Conservation (phyloP, 495 filamentous ascomycete species). For the Lasiosphaeria hispida region DNA sequence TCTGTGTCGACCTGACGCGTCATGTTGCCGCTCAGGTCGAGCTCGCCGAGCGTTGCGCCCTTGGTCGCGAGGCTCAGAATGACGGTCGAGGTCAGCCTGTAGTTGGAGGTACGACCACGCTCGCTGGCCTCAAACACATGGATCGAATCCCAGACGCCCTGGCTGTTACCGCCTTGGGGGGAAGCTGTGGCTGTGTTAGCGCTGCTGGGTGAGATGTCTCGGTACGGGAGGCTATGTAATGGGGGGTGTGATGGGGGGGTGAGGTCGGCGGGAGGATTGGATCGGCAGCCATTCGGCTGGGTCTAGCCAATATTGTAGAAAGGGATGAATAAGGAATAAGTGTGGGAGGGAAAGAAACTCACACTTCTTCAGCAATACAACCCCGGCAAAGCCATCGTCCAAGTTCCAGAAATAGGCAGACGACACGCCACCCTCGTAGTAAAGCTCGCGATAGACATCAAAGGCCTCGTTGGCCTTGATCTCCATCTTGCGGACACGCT, state of each 20-base stretch:
- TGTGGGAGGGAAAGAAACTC: slow-evolving; percentile 25
- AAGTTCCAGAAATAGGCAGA: slow-evolving; percentile 98
- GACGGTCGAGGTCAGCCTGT: slow-evolving; percentile 96
- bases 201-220: background rate
- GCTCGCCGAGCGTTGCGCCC: slow-evolving; percentile 71
- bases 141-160: slow-evolving; percentile 95
- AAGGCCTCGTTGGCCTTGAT: slow-evolving; percentile 91
- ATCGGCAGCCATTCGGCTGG: background rate
- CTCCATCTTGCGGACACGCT: slow-evolving; percentile 89
- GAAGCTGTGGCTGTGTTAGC: slow-evolving; percentile 20
- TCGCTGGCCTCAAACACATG: slow-evolving; percentile 97
- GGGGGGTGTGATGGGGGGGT: too few relatives aligned
- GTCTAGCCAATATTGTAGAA: too few relatives aligned
- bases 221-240: too few relatives aligned
- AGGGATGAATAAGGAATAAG: background rate
- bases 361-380: slow-evolving; percentile 95
- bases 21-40: slow-evolving; percentile 97
- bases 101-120: slow-evolving; percentile 84
- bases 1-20: slow-evolving; percentile 92
- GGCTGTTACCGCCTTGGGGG: slow-evolving; percentile 53
- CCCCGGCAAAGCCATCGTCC: slow-evolving; percentile 97
- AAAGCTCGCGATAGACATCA: slow-evolving; percentile 94
- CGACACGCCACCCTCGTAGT: slow-evolving; percentile 94
- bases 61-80: slow-evolving; percentile 81
- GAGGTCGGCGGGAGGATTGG: too few relatives aligned